Conservation (phyloP, 768 basidiomycete genomes). For the Xerocomellus amylosporus region DNA sequence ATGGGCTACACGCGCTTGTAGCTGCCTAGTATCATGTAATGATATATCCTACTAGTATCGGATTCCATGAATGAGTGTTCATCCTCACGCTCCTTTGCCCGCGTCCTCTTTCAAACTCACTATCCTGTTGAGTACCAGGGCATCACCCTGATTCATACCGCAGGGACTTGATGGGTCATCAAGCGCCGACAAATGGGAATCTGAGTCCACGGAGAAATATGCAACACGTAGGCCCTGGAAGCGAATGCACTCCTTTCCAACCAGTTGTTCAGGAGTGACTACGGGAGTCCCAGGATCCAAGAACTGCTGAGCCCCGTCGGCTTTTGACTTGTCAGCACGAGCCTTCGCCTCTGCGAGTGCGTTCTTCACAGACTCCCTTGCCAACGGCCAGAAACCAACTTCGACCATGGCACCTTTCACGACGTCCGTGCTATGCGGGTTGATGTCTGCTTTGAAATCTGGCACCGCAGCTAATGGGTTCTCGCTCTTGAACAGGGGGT, state of each 20-base stretch:
- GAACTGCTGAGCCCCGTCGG: constrained; percentile 35
- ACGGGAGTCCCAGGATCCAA: constrained; percentile 59
- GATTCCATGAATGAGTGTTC: not conserved
- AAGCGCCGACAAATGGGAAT: constrained; percentile 65
- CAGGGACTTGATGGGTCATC: constrained; percentile 47
- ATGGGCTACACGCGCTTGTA: constrained; percentile 86
- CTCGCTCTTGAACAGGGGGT: constrained; percentile 92
- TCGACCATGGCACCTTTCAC: constrained; percentile 83
- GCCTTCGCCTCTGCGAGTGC: constrained; percentile 64
- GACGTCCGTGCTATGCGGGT: constrained; percentile 76
- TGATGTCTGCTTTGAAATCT: constrained; percentile 82
- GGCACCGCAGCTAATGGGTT: constrained; percentile 67
- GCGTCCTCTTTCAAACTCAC: constrained; percentile 94
- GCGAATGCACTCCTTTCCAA: constrained; percentile 88
- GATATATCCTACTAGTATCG: constrained; percentile 7
- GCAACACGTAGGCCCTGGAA: constrained; percentile 97
- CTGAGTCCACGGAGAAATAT: constrained; percentile 92
- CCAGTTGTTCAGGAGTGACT: constrained; percentile 69
- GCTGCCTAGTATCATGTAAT: constrained; percentile 46
- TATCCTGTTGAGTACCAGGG: constrained; percentile 84
- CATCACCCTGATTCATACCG: constrained; percentile 64
- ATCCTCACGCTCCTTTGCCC: constrained; percentile 51
- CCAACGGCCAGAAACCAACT: constrained; percentile 83
- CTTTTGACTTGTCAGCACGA: constrained; percentile 60
- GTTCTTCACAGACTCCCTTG: constrained; percentile 60